Base-by-base conservation (phyloP, 2,329 filamentous ascomycete species). In the Beauveria varroae region DNA sequence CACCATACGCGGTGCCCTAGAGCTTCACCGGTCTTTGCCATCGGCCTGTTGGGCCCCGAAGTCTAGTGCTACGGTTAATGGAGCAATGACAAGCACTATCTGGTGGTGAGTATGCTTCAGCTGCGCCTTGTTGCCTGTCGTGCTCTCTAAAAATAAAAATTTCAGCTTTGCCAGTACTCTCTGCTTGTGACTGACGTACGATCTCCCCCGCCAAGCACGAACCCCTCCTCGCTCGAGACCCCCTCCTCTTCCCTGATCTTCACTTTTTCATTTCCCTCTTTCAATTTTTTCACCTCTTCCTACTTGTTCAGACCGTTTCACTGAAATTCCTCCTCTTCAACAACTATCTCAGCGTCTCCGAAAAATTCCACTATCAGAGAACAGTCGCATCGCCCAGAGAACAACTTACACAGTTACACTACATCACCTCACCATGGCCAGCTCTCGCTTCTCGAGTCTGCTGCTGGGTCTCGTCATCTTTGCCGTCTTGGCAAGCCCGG, bases 401-500 rank as follows among this genome's bases (percentile, higher is more conserved):
- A 54, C 52, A 28, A 5, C 52, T 28, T 54, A 43, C 16, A 43
- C 37, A n/a, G 51, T 54, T n/a, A 9, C 24, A 41, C 60, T 26
- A 44, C 52, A 67, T 63, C 24, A 26, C 64, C 85, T 85, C 52
- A 66, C 63, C 64, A 85, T 85, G 83, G 73, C 78, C 67, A 73
- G 74, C 64, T 69, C 78, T 65, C 81, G 77, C 70, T 76, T 75
- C 58, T 76, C 77, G 67, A 76, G 79, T 69, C 73, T 83, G 68
- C 69, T 85, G 63, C 70, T 85, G 73, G 81, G 79, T 68, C 69
- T 87, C 67, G 73, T 83, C 60, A 70, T 91, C 66, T 76, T 93
- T 66, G 78, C 92, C 67, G 76, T 84, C 66, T 84, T 91, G 69
- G 84, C 87, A 59, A 80, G 80, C 63, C 89, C 89, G 20, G 83